phyloP scores from a whole-genome alignment of 768 basidiomycete genomes.

The Agaricus bisporus region DNA sequence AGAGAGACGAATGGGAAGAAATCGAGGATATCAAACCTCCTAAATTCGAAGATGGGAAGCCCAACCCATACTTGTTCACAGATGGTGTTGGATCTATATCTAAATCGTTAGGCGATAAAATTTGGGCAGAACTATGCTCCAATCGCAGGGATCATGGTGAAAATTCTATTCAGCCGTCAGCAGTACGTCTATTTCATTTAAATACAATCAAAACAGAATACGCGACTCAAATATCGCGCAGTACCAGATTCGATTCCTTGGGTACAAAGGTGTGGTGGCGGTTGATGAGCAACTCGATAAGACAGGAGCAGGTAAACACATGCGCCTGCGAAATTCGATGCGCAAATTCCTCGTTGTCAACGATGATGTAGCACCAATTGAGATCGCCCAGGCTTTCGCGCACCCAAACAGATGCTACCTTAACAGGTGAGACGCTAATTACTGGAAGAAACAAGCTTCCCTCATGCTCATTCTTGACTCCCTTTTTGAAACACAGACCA shows the following conservation, averaged over 20 bases:
- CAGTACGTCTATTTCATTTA: slow-evolving; percentile 36
- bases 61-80: slow-evolving; percentile 42
- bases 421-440: slow-evolving; percentile 46
- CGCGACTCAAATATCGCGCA: slow-evolving; percentile 17
- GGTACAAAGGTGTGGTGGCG: slow-evolving; percentile 76
- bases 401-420: slow-evolving; percentile 59
- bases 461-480: neutral
- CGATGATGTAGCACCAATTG: slow-evolving; percentile 51
- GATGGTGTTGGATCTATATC: slow-evolving; percentile 84
- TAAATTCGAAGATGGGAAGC: slow-evolving; percentile 15
- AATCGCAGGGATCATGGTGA: slow-evolving; percentile 28
- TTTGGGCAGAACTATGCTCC: slow-evolving; percentile 52
- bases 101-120: slow-evolving; percentile 42
- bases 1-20: slow-evolving; percentile 51
- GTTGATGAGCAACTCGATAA: slow-evolving; percentile 52
- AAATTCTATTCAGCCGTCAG: slow-evolving; percentile 45
- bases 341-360: slow-evolving; percentile 59
- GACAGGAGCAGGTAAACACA: slow-evolving; percentile 42
- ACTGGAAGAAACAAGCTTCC: slow-evolving; percentile 3
- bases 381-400: slow-evolving; percentile 64
- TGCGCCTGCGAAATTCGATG: slow-evolving; percentile 72
- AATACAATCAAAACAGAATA: no score
- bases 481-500: slow-evolving; percentile 34
- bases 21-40: slow-evolving; percentile 45
- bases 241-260: slow-evolving; percentile 80